Evolutionary conservation across 2,329 filamentous ascomycete genomes (phyloP), one percentile per base, ranked within the genome.

Genomic region (Ophiocordyceps camponoti-floridani): DNA sequence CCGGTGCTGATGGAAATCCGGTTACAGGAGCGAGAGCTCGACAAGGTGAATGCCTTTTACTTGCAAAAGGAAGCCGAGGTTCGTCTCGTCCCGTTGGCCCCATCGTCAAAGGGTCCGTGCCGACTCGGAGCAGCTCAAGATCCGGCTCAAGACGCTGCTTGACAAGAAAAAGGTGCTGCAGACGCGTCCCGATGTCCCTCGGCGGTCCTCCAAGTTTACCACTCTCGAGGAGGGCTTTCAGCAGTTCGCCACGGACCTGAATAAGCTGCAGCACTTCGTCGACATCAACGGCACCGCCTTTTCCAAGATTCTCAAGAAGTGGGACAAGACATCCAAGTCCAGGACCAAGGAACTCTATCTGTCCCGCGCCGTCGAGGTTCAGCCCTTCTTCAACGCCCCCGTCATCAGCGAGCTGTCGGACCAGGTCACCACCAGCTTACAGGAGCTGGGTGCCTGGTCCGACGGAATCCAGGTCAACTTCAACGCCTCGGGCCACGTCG

Each of bases 251-350:
- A 89, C 84, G 57, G 91, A 98, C 58, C 66, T 98, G 41, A 94
- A 94, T 66, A 98, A 98, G 65, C 75, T 98, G 14, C 87, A 95
- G 69, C 91, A 96, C 68, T 98, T 96, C 62, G 87, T 98, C 51
- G 89, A 96, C 62, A 84, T 96, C 58, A 98, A 98, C 59, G 89
- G 91, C 56, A 95, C 86, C 2, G 91, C 88, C 14, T 95, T 96
- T 61, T 95, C 89, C 27, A 98, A 98, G 63, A 98, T 98, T 47
- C 68, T 98, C 50, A 98, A 98, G 67, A 98, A 98, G 75, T 98
- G 91, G 91, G 91, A 98, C 66, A 98, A 98, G 74, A 95, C 88
- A 1, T 95, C 89, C 53, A 98, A 96, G 72, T 96, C 89, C 44
- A 89, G 89, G 62, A 95, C 91, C 47, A 98, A 98, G 62, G 91